Percentiles rank a stretch among this genome's conserved stretches.
Conservation (phyloP, 148 eudicot species). For the Chenopodium album region DNA sequence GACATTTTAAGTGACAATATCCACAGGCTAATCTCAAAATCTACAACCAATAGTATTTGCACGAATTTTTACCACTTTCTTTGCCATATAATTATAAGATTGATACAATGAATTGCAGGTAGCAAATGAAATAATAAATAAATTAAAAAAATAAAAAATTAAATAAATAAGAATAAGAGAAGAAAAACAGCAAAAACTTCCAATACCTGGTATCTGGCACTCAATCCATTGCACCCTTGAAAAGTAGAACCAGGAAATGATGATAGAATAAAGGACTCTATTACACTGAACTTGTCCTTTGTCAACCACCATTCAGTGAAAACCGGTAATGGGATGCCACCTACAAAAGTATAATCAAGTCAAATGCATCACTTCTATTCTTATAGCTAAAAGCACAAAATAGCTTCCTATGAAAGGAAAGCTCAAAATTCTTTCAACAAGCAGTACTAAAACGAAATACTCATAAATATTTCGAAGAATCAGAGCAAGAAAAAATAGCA, state of each 20-base stretch:
- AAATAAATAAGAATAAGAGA: conserved; percentile 1
- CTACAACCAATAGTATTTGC: neutral
- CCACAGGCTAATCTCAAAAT: neutral
- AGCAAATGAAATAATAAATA: neutral
- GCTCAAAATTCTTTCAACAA: conserved; percentile 3
- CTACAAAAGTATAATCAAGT: conserved; percentile 35
- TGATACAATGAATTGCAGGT: no score
- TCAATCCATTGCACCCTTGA: conserved; percentile 82
- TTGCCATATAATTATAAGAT: no score
- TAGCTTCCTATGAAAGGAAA: neutral
- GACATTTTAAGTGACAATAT: neutral
- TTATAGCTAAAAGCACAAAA: neutral
- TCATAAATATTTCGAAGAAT: neutral
- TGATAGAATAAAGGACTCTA: conserved; percentile 63
- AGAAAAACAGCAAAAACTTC: neutral
- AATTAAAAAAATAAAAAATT: neutral
- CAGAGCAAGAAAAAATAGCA: neutral
- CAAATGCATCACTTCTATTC: neutral
- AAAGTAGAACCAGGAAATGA: conserved; percentile 80
- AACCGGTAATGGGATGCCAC: conserved; percentile 76
- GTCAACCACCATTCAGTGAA: conserved; percentile 95
- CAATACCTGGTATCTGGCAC: conserved; percentile 76
- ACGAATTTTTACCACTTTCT: neutral
- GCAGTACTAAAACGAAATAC: neutral
- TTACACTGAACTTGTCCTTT: conserved; percentile 61